Evolutionary conservation across 345 rosid species (phyloP).

Genomic region (Geranium brycei): DNA sequence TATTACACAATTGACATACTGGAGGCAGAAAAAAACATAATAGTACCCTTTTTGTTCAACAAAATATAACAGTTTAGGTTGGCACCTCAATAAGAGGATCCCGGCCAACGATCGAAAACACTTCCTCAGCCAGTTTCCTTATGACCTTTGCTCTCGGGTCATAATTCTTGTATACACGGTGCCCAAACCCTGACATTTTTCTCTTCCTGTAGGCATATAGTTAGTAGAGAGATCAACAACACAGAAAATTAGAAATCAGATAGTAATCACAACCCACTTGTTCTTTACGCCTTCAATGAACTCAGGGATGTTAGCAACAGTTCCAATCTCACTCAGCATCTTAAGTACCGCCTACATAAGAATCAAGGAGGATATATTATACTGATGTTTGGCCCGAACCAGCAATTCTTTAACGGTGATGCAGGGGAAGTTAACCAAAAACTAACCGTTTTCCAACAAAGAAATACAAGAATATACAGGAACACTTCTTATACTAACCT

Average conservation of each 20-base stretch:
- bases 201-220: constrained; percentile 41
- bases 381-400: constrained; percentile 1
- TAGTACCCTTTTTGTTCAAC: background rate
- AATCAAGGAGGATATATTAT: background rate
- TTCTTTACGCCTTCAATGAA: constrained; percentile 91
- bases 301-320: constrained; percentile 82
- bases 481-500: constrained; percentile 30
- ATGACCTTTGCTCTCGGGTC: constrained; percentile 97
- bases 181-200: constrained; percentile 99
- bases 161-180: constrained; percentile 95
- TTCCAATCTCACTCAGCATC: constrained; percentile 85
- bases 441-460: background rate
- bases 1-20: too few relatives aligned
- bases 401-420: background rate
- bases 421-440: background rate
- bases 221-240: too few relatives aligned
- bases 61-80: constrained; percentile 9
- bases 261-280: constrained; percentile 31
- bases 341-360: constrained; percentile 80
- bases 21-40: background rate
- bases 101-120: constrained; percentile 82
- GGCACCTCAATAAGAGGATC: constrained; percentile 96
- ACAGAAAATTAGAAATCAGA: background rate
- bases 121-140: constrained; percentile 84
- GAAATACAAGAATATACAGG: background rate